Evolutionary conservation across 345 rosid genomes (phyloP).

Genomic region (Alliaria petiolata): DNA sequence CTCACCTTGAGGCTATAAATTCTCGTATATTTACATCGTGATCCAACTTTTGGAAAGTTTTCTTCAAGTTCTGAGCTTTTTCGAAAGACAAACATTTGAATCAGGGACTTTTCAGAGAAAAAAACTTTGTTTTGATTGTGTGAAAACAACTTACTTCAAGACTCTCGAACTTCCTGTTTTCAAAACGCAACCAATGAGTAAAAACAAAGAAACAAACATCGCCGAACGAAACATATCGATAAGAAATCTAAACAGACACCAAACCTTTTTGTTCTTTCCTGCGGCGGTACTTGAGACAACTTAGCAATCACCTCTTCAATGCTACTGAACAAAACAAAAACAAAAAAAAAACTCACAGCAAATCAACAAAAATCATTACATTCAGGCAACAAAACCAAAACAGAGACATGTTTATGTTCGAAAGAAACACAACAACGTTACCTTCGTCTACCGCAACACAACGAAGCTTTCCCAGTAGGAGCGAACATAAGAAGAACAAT

Average conservation of each 20-base stretch:
- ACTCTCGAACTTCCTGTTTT: slow-evolving; percentile 77
- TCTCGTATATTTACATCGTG: slow-evolving; percentile 82
- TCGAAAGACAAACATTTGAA: slow-evolving; percentile 35
- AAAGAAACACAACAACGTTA: background rate
- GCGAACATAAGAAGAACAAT: slow-evolving; percentile 83
- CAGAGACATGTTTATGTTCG: background rate
- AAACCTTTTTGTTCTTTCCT: slow-evolving; percentile 81
- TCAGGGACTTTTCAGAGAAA: slow-evolving; percentile 11
- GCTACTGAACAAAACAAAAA: slow-evolving; percentile 34
- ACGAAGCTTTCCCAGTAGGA: slow-evolving; percentile 64
- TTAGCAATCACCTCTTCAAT: slow-evolving; percentile 69
- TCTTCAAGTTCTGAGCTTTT: slow-evolving; percentile 68
- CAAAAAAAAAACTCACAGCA: background rate
- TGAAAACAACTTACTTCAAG: slow-evolving; percentile 69
- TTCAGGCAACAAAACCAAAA: background rate
- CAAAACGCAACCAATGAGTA: slow-evolving; percentile 2
- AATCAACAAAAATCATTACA: background rate
- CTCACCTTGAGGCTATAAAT: slow-evolving; percentile 61
- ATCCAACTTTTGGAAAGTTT: slow-evolving; percentile 88
- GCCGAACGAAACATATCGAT: background rate
- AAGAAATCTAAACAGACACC: background rate
- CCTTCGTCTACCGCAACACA: slow-evolving; percentile 71
- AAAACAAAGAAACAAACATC: background rate
- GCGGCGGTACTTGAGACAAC: slow-evolving; percentile 63
- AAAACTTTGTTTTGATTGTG: background rate